Base-by-base conservation (phyloP, 768 basidiomycete genomes). In the Russula sp. region DNA sequence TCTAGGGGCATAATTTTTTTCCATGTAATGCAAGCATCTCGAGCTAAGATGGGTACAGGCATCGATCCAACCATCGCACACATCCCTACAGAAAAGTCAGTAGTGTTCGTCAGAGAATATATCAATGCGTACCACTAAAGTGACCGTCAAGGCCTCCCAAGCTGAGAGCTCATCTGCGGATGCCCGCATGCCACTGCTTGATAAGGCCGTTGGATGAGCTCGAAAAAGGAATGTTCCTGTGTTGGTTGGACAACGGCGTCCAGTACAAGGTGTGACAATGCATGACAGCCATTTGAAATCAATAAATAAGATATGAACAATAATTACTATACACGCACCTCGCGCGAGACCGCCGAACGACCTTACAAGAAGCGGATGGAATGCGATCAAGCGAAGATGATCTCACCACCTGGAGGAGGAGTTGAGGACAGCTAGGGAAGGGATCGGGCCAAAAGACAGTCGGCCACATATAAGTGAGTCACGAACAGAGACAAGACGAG, bases 351-450 rank as follows among this genome's bases (percentile, higher is more conserved):
- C 75, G 68, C 70, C 75, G 67, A 64, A 72, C 75, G 75, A 72
- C 74, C 76, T 75, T 75, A 76, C 74, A 76, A 74, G 75, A 76
- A 76, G 76, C 75, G 69, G 73, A 76, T 76, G 75, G 75, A 75
- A 75, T 70, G 73, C 64, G 71, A 67, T 71, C 69, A 69, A 57
- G 61, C 68, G 73, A 68, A 73, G 72, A 69, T 68, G 72, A 73
- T 63, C 70, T 69, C 63, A 65, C 67, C 60, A 50, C 69, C 65
- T 62, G 64, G 65, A 70, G 69, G 73, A 69, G 59, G 58, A 58
- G 62, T 59, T 69, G 61, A 52, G 52, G 53, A 48, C 48, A 62
- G 36, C 50, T 56, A 50, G 22, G 32, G 32, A 28, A n/a, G 36
- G 22, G 26, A 30, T 40, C 38, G 13, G 34, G 2, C 36, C 20